phyloP scores from a whole-genome alignment of 768 basidiomycete species.

The Sarcomyxa edulis region DNA sequence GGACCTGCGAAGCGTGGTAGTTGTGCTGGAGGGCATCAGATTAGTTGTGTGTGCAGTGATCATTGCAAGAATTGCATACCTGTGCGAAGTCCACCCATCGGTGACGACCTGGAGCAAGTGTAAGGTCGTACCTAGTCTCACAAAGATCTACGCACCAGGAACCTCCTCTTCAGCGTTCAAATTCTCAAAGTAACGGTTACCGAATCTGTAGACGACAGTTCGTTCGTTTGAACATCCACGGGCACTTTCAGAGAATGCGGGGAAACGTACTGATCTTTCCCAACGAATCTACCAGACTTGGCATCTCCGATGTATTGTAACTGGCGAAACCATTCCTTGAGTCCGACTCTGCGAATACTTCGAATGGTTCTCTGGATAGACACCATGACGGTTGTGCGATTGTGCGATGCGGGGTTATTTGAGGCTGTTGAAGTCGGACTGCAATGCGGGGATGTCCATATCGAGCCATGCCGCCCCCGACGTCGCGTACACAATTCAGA shows the following conservation, averaged over 20 bases:
- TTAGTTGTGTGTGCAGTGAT: no score
- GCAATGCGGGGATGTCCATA: constrained; percentile 7
- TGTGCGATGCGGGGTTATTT: constrained; percentile 1
- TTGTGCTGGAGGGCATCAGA: constrained; percentile 49
- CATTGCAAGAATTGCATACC: constrained; percentile 32
- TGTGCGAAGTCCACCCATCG: constrained; percentile 95
- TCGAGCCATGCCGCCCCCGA: constrained; percentile 8
- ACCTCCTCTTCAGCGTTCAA: constrained; percentile 80
- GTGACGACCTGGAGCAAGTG: constrained; percentile 65
- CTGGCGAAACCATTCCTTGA: constrained; percentile 87
- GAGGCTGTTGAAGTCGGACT: constrained; percentile 3
- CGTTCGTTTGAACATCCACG: constrained; percentile 6
- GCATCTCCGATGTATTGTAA: constrained; percentile 94
- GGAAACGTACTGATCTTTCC: constrained; percentile 74
- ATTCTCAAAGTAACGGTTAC: constrained; percentile 94
- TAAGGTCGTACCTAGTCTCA: constrained; percentile 3
- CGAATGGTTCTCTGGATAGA: constrained; percentile 75
- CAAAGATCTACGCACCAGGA: constrained; percentile 54
- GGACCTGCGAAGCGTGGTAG: constrained; percentile 88
- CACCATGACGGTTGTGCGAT: constrained; percentile 40
- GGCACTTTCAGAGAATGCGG: constrained; percentile 1
- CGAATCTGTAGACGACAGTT: constrained; percentile 55
- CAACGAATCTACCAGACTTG: constrained; percentile 75
- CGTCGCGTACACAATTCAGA: no score
- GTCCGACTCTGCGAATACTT: constrained; percentile 67